These are phyloP conservation scores for Hericium coralloides DNA, from an alignment of 768 basidiomycete genomes.

Conservation along the genomic window DNA sequence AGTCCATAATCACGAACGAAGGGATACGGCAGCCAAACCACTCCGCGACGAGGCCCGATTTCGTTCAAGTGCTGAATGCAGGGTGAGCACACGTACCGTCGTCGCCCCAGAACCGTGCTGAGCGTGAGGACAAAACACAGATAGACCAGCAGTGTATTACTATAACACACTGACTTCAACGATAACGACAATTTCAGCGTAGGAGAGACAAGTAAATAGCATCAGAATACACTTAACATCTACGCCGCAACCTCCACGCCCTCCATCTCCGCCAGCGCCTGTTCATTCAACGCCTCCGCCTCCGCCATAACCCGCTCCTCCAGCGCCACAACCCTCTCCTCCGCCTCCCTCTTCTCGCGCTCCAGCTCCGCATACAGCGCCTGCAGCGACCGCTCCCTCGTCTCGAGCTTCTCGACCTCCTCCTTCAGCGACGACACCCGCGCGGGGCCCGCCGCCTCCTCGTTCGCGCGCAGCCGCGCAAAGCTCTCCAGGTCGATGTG, in stretches of 20 bases:
- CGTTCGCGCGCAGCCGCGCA: constrained; percentile 58
- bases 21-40: no score
- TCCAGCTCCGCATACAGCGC: constrained; percentile 78
- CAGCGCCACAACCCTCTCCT: constrained; percentile 46
- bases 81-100: no score
- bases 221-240: no score
- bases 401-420: constrained; percentile 76
- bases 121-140: no score
- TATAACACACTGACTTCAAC: no score
- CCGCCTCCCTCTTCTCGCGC: constrained; percentile 53
- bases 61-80: no score
- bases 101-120: no score
- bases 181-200: no score
- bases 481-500: constrained; percentile 78
- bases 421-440: constrained; percentile 73
- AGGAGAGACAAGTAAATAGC: no score
- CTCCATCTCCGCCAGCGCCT: constrained; percentile 51
- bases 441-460: constrained; percentile 68
- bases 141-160: no score
- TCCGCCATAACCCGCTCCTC: constrained; percentile 87
- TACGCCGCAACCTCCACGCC: not conserved
- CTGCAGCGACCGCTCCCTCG: constrained; percentile 72
- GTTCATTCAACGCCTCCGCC: constrained; percentile 76
- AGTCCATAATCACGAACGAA: no score
- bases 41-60: no score